Conservation (phyloP, 139 green algal genomes). For the Desmodesmus armatus region DNA sequence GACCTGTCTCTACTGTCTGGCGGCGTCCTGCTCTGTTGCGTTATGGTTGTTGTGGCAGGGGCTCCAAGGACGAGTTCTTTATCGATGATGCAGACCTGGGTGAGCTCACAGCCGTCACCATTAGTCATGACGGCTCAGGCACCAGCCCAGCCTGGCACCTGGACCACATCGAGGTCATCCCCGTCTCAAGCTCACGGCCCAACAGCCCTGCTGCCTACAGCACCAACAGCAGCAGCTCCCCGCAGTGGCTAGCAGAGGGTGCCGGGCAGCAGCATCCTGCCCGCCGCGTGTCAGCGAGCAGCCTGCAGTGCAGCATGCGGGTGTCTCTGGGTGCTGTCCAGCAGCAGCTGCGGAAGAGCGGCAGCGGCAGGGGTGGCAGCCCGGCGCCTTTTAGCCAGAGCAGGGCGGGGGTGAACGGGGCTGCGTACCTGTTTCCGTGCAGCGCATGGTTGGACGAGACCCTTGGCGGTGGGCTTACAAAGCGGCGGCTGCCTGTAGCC, state of each 20-base stretch:
- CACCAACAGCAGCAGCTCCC: constrained; percentile 17
- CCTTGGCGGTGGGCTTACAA: constrained; percentile 15
- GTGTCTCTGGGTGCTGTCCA: too few species aligned
- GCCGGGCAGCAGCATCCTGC: too few species aligned
- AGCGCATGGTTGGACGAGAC: constrained; percentile 28
- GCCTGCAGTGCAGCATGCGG: neutral
- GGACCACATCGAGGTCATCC: constrained; percentile 20
- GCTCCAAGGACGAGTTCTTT: neutral
- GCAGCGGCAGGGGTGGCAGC: neutral
- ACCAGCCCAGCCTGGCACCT: constrained; percentile 34
- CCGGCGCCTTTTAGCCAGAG: too few species aligned
- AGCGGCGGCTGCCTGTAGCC: neutral
- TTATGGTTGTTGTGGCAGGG: constrained; percentile 22
- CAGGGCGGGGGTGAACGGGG: neutral
- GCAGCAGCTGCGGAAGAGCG: neutral
- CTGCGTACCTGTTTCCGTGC: constrained; percentile 32
- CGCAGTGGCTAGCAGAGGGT: too few species aligned
- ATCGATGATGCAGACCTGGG: constrained; percentile 34
- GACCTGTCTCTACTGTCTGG: too few species aligned
- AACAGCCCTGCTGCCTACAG: neutral
- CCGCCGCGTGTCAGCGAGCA: too few species aligned
- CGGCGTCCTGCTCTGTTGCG: too few species aligned
- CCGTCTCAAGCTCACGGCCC: neutral
- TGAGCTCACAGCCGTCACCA: constrained; percentile 31
- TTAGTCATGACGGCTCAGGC: constrained; percentile 44